phyloP scores from a whole-genome alignment of 23 red algal species.

The Gracilaria gracilis region DNA sequence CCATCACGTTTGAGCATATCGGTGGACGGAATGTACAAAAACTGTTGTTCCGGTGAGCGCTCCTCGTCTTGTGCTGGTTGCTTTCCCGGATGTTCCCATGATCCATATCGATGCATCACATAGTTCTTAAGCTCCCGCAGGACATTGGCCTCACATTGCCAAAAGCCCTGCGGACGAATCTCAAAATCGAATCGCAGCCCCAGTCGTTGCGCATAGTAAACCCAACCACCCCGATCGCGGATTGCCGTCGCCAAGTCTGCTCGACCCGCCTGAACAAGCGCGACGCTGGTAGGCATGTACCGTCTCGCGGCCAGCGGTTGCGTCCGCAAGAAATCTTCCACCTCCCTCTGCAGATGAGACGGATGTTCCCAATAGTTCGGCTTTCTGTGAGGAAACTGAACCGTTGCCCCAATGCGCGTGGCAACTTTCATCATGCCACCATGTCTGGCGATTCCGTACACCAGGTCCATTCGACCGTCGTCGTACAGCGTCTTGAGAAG shows the following conservation, averaged over 20 bases:
- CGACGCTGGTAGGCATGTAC: constrained; percentile 75
- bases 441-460: constrained; percentile 80
- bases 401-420: constrained; percentile 45
- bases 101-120: constrained; percentile 52
- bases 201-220: constrained; percentile 78
- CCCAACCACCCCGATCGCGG: constrained; percentile 83
- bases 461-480: constrained; percentile 77
- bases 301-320: constrained; percentile 49
- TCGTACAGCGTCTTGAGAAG: constrained; percentile 40
- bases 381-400: constrained; percentile 39
- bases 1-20: constrained; percentile 87
- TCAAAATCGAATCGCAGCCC: constrained; percentile 50
- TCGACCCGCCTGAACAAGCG: constrained; percentile 66
- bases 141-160: constrained; percentile 71
- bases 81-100: constrained; percentile 51
- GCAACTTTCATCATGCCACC: constrained; percentile 81
- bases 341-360: constrained; percentile 70
- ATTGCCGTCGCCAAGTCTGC: constrained; percentile 81
- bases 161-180: constrained; percentile 70
- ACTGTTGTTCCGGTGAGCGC: neutral
- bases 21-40: constrained; percentile 42
- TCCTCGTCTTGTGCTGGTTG: neutral
- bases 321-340: constrained; percentile 50
- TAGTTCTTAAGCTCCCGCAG: constrained; percentile 63
- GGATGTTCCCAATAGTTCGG: constrained; percentile 49